A percentile compares a stretch with the other conserved stretches of the same genome.
Conservation (phyloP, 2,329 filamentous ascomycete genomes). For the Cladosporium colombiae region DNA sequence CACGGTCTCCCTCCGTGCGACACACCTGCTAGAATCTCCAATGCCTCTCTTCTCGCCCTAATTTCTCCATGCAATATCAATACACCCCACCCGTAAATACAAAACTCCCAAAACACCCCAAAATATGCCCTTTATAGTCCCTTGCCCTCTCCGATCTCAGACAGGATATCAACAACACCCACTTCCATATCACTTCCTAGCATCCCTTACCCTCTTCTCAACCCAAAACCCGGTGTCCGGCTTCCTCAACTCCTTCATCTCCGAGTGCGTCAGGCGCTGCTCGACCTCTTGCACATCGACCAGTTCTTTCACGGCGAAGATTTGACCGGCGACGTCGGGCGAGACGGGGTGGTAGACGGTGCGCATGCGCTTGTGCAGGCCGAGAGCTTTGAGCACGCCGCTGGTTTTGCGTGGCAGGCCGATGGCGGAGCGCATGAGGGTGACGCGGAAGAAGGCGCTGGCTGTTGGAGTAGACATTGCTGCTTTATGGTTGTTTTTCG, state of each 20-base stretch:
- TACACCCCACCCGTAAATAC: not conserved
- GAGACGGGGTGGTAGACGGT: constrained; percentile 88
- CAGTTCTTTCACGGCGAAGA: constrained; percentile 92
- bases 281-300: constrained; percentile 80
- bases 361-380: constrained; percentile 78
- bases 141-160: not conserved
- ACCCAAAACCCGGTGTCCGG: constrained; percentile 81
- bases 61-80: not conserved
- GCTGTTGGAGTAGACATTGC: constrained; percentile 18
- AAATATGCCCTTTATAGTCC: not conserved
- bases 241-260: constrained; percentile 70
- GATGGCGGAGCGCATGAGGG: constrained; percentile 84
- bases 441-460: constrained; percentile 91
- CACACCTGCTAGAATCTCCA: not conserved
- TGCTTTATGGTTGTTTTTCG: not conserved
- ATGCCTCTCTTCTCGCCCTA: not conserved
- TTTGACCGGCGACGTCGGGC: constrained; percentile 80
- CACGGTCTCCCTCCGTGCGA: not conserved
- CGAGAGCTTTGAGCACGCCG: constrained; percentile 81
- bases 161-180: no score
- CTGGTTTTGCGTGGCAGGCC: constrained; percentile 75
- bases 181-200: constrained; percentile 4
- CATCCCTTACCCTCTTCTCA: constrained; percentile 55
- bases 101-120: not conserved
- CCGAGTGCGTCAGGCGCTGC: constrained; percentile 59